Percentiles rank a stretch among this genome's conserved stretches.
phyloP scores from a whole-genome alignment of 371 early-diverging fungal species.

The Syncephalastrum contaminatum region DNA sequence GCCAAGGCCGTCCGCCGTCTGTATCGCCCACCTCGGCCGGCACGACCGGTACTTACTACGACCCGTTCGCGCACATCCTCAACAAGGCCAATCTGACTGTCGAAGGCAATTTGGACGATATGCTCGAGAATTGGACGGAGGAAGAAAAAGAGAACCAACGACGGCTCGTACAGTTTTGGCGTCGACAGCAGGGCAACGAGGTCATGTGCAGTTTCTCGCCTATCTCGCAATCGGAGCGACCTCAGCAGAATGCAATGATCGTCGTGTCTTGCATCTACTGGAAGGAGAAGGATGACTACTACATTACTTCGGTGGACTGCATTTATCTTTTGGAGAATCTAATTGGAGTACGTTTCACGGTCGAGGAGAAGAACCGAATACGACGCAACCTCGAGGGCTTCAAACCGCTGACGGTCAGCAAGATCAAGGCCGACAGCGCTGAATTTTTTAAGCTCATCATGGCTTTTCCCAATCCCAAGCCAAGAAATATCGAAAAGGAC shows the following conservation, averaged over 20 bases:
- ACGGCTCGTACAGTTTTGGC: conserved; percentile 73
- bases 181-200: conserved; percentile 62
- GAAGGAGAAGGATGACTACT: conserved; percentile 69
- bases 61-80: conserved; percentile 57
- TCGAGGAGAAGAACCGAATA: conserved; percentile 81
- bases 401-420: conserved; percentile 73
- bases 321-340: conserved; percentile 71
- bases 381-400: conserved; percentile 78
- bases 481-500: conserved; percentile 80
- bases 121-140: conserved; percentile 51
- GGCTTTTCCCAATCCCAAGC: conserved; percentile 77
- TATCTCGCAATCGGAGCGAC: conserved; percentile 48
- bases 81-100: conserved; percentile 70
- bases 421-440: conserved; percentile 62
- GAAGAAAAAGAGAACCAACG: conserved; percentile 64
- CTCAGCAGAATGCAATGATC: conserved; percentile 42
- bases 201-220: conserved; percentile 69
- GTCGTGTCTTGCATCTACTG: conserved; percentile 80
- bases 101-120: conserved; percentile 60
- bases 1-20: conserved; percentile 3
- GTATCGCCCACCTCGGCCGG: background rate
- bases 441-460: conserved; percentile 78
- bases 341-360: conserved; percentile 70
- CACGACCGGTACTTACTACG: conserved; percentile 26
- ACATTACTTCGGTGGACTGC: conserved; percentile 75